These are phyloP conservation scores for Auricularia cornea DNA, from an alignment of 768 basidiomycete genomes.

Conservation along the genomic window DNA sequence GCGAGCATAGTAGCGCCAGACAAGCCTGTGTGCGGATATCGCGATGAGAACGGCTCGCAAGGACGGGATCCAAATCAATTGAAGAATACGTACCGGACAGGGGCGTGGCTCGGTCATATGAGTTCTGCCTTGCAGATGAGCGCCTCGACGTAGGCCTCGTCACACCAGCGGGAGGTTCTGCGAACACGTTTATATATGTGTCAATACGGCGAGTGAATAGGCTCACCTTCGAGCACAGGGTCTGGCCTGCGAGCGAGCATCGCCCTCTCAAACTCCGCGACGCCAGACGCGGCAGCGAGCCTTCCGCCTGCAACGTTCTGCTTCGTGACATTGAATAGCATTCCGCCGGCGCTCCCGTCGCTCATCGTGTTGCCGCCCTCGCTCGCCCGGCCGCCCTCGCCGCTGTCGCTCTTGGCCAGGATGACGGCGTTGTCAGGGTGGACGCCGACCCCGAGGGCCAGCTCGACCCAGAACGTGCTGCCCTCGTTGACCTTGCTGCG, in stretches of 20 bases:
- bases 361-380: not conserved
- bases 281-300: not conserved
- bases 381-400: not conserved
- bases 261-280: not conserved
- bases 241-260: not conserved
- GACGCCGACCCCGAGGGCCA: slow-evolving; percentile 29
- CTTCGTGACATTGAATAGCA: not conserved
- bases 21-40: too few relatives aligned
- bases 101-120: not conserved
- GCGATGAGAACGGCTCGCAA: not conserved
- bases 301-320: not conserved
- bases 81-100: not conserved
- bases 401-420: not conserved
- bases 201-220: not conserved
- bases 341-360: not conserved
- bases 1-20: too few relatives aligned
- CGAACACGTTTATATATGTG: not conserved
- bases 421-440: slow-evolving; percentile 1
- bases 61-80: not conserved
- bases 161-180: not conserved
- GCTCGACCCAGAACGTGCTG: slow-evolving; percentile 84
- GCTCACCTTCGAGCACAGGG: not conserved
- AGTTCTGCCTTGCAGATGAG: not conserved
- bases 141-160: not conserved
- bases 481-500: slow-evolving; percentile 31